These are phyloP conservation scores for Salpingoeca rosetta DNA, from an alignment of 78 protist species.

Conservation along the genomic window DNA sequence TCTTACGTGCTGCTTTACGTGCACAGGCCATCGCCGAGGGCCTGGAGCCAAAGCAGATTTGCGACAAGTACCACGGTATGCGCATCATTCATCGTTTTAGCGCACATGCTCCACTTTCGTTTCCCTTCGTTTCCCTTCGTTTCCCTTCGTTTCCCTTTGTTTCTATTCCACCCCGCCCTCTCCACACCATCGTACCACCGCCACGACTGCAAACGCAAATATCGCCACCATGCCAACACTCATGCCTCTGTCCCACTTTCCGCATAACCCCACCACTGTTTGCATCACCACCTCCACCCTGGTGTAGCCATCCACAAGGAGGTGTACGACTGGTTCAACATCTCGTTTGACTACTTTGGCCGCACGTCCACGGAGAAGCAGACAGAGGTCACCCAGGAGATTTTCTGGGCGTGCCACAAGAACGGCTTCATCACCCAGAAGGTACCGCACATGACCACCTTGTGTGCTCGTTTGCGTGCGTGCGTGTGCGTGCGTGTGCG, in stretches of 20 bases:
- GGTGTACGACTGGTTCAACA: slow-evolving; percentile 82
- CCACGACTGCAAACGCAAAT: too few relatives aligned
- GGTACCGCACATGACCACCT: neutral
- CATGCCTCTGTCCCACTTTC: neutral
- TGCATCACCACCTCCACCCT: neutral
- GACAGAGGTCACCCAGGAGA: slow-evolving; percentile 70
- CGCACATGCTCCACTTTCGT: too few relatives aligned
- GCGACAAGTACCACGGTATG: slow-evolving; percentile 65
- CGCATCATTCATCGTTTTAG: too few relatives aligned
- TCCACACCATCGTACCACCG: too few relatives aligned
- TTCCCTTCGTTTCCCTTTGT: too few relatives aligned
- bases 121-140: too few relatives aligned
- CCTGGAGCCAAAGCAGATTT: slow-evolving; percentile 60
- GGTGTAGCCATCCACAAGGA: slow-evolving; percentile 37
- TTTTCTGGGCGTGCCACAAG: slow-evolving; percentile 40
- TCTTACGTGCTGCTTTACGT: too few relatives aligned
- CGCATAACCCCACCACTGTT: neutral
- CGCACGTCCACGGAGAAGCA: slow-evolving; percentile 67
- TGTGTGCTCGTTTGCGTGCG: neutral
- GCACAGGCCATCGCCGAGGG: slow-evolving; percentile 56
- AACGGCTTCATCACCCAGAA: slow-evolving; percentile 24
- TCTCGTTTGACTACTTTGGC: slow-evolving; percentile 71
- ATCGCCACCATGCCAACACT: too few relatives aligned
- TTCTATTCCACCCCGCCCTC: too few relatives aligned
- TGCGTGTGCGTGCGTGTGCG: neutral